Evolutionary conservation across 106 monocot species (phyloP).

Genomic region (Chionographis japonica): DNA sequence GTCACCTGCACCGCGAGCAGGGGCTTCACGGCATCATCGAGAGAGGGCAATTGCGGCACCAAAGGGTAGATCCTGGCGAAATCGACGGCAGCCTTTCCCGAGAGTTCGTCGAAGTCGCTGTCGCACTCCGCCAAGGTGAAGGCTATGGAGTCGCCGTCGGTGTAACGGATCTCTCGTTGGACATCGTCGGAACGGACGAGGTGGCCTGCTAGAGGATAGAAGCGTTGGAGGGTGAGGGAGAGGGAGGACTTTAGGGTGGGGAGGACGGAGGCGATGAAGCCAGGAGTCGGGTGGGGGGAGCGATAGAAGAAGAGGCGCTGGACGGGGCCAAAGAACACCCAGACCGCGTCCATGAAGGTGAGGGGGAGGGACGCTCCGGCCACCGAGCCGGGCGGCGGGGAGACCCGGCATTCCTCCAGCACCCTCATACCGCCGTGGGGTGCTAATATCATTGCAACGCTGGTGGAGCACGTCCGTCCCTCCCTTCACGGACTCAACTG

Average conservation of each 20-base stretch:
- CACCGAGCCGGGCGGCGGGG: background rate
- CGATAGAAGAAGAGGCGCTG: constrained; percentile 54
- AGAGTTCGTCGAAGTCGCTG: background rate
- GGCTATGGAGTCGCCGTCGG: background rate
- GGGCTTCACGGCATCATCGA: background rate
- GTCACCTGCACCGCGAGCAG: constrained; percentile 20
- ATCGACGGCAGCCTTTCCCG: background rate
- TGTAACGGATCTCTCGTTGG: constrained; percentile 8
- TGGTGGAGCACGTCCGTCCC: too few relatives aligned
- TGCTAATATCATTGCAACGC: too few relatives aligned
- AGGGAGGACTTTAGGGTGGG: constrained; percentile 45
- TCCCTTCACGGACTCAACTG: too few relatives aligned
- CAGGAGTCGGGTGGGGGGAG: constrained; percentile 16
- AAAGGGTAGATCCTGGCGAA: background rate
- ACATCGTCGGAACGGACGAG: background rate
- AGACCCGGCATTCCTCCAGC: background rate
- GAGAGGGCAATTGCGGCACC: background rate
- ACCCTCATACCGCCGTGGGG: background rate
- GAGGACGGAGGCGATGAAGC: constrained; percentile 25
- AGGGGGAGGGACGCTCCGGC: constrained; percentile 7
- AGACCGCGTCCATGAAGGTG: constrained; percentile 35
- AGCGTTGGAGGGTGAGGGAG: constrained; percentile 40
- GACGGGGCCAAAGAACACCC: constrained; percentile 18
- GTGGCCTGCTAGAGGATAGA: constrained; percentile 35
- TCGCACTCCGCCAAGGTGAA: background rate